Percentiles rank a stretch among this genome's conserved stretches.
phyloP scores from a whole-genome alignment of 148 eudicot genomes.

The Rhododendron ferrugineum region DNA sequence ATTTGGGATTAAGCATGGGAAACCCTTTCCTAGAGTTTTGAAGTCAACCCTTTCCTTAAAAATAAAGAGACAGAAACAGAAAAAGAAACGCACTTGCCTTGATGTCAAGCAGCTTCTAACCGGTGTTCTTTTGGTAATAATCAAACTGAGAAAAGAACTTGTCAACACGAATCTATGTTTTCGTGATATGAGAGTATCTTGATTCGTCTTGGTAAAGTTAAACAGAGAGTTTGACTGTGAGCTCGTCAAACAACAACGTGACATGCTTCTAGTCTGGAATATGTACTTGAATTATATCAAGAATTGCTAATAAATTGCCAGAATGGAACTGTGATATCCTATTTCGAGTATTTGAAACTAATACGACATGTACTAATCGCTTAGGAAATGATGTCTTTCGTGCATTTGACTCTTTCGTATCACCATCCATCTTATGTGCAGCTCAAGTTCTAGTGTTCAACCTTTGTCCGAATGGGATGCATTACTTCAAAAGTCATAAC shows the following conservation, averaged over 20 bases:
- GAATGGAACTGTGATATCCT: background rate
- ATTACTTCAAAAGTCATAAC: slow-evolving; percentile 22
- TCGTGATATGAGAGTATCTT: background rate
- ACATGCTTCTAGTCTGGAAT: background rate
- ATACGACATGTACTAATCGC: background rate
- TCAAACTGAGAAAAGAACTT: background rate
- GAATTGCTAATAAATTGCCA: background rate
- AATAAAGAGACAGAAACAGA: background rate
- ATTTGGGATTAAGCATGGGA: background rate
- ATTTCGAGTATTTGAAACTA: background rate
- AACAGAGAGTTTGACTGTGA: background rate
- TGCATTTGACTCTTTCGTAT: background rate
- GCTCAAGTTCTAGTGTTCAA: slow-evolving; percentile 2
- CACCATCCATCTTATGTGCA: slow-evolving; percentile 1
- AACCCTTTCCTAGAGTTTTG: background rate
- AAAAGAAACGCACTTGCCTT: background rate
- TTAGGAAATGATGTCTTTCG: background rate
- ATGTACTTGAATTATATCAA: background rate
- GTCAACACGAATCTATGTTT: background rate
- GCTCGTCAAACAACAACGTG: background rate
- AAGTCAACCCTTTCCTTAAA: background rate
- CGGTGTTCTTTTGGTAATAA: background rate
- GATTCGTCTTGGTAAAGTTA: background rate
- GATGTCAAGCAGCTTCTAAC: background rate
- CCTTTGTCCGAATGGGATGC: slow-evolving; percentile 24